Evolutionary conservation across 345 rosid genomes (phyloP).

Genomic region (Pseudoturritis turrita): DNA sequence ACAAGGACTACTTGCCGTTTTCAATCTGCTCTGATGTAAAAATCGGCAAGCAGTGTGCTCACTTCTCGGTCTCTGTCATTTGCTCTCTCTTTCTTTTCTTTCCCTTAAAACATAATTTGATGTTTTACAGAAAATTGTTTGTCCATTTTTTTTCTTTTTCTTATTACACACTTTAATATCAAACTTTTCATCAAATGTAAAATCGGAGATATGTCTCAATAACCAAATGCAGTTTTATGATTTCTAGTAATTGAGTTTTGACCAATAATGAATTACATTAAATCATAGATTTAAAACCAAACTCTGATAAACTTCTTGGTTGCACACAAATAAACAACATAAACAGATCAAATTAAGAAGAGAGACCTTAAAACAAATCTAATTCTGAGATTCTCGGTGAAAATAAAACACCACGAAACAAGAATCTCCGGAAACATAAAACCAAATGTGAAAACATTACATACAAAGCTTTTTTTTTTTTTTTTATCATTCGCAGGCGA

Average conservation of each 20-base stretch:
- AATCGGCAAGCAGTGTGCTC: constrained; percentile 41
- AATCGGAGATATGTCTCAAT: neutral
- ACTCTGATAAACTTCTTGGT: neutral
- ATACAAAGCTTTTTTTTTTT: constrained; percentile 21
- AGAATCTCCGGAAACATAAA: constrained; percentile 25
- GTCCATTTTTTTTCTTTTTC: neutral
- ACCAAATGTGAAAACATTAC: constrained; percentile 1
- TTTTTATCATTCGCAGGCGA: constrained; percentile 82
- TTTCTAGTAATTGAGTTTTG: neutral
- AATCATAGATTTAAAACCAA: neutral
- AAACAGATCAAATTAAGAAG: neutral
- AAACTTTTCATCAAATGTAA: neutral
- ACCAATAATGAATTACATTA: neutral
- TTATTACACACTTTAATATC: neutral
- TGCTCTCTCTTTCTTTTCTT: neutral
- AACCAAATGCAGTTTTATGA: neutral
- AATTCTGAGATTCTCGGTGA: constrained; percentile 25
- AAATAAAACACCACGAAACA: constrained; percentile 18
- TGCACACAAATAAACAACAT: constrained; percentile 6
- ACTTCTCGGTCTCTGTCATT: constrained; percentile 49
- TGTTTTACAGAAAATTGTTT: neutral
- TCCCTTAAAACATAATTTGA: neutral
- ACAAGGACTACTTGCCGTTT: constrained; percentile 7
- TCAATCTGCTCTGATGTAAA: constrained; percentile 5
- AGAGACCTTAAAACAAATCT: constrained; percentile 12